These are phyloP conservation scores for Colletotrichum falcatum DNA, from an alignment of 2,329 filamentous ascomycete species.

Conservation along the genomic window DNA sequence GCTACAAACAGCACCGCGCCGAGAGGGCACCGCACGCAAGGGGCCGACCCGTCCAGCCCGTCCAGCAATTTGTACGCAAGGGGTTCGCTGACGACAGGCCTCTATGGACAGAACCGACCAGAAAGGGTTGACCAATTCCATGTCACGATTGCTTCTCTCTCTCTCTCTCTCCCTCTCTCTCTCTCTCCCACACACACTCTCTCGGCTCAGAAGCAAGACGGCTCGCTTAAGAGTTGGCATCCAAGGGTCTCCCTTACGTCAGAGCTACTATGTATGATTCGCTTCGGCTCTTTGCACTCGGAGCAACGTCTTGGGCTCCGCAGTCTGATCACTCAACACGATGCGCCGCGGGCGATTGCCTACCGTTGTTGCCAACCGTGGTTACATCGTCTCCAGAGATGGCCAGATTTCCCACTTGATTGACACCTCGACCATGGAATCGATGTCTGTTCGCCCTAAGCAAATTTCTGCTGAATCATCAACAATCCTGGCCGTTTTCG, in stretches of 20 bases:
- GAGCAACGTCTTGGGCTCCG: not conserved
- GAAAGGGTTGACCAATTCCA: not conserved
- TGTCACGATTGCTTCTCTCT: not conserved
- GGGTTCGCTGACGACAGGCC: not conserved
- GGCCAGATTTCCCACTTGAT: slow-evolving; percentile 2
- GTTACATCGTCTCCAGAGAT: slow-evolving; percentile 12
- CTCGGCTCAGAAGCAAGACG: too few species aligned
- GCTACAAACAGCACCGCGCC: not conserved
- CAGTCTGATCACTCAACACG: not conserved
- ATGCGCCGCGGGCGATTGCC: not conserved
- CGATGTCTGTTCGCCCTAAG: not conserved
- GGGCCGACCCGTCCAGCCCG: slow-evolving; percentile 3
- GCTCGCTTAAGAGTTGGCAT: too few species aligned
- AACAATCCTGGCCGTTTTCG: slow-evolving; percentile 20
- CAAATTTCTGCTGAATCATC: not conserved
- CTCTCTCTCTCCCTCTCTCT: too few species aligned
- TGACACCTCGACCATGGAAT: not conserved
- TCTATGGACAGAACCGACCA: not conserved
- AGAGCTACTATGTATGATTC: not conserved
- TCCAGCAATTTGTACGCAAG: slow-evolving; percentile 17
- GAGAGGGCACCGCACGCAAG: slow-evolving; percentile 15
- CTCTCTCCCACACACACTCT: too few species aligned
- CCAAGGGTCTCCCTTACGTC: not conserved
- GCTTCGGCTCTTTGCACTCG: not conserved
- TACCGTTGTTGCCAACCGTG: not conserved